Evolutionary conservation across 208 protist genomes (phyloP).

Genomic region (Leishmania martiniquensis): DNA sequence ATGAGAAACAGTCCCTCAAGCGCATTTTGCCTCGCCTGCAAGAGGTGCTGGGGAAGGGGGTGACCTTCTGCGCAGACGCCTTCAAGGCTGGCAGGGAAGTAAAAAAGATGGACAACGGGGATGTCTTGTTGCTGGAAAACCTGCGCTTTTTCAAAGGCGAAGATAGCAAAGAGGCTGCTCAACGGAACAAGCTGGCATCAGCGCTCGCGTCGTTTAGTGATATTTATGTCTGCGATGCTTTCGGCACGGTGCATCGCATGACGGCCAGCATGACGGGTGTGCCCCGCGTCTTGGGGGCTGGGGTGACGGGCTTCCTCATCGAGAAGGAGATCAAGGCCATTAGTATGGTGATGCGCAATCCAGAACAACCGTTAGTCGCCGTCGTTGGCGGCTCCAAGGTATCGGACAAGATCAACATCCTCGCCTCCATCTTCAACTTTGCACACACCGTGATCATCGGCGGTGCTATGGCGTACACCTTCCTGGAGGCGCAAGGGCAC

Average conservation of each 20-base stretch:
- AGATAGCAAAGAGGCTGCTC: constrained; percentile 89
- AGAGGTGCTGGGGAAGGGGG: constrained; percentile 82
- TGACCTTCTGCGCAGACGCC: constrained; percentile 65
- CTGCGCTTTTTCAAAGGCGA: constrained; percentile 99
- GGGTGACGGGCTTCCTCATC: constrained; percentile 99
- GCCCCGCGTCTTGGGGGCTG: constrained; percentile 85
- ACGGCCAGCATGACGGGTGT: constrained; percentile 95
- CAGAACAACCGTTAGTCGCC: constrained; percentile 92
- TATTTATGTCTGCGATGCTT: constrained; percentile 99
- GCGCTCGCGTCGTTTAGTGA: constrained; percentile 95
- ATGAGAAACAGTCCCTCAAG: constrained; percentile 90
- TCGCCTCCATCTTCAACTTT: constrained; percentile 98
- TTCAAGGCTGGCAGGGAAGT: constrained; percentile 59
- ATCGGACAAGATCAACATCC: constrained; percentile 99
- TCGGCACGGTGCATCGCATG: constrained; percentile 99
- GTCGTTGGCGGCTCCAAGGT: constrained; percentile 99
- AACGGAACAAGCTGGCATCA: constrained; percentile 79
- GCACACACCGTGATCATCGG: constrained; percentile 99
- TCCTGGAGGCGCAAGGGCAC: constrained; percentile 92
- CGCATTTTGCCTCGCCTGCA: constrained; percentile 92
- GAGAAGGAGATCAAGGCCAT: constrained; percentile 99
- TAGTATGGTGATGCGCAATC: constrained; percentile 93
- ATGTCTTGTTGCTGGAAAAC: constrained; percentile 99
- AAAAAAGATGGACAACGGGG: constrained; percentile 82
- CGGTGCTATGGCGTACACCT: constrained; percentile 99